These are phyloP conservation scores for Aureobasidium pullulans DNA, from an alignment of 2,329 filamentous ascomycete genomes.

Conservation along the genomic window DNA sequence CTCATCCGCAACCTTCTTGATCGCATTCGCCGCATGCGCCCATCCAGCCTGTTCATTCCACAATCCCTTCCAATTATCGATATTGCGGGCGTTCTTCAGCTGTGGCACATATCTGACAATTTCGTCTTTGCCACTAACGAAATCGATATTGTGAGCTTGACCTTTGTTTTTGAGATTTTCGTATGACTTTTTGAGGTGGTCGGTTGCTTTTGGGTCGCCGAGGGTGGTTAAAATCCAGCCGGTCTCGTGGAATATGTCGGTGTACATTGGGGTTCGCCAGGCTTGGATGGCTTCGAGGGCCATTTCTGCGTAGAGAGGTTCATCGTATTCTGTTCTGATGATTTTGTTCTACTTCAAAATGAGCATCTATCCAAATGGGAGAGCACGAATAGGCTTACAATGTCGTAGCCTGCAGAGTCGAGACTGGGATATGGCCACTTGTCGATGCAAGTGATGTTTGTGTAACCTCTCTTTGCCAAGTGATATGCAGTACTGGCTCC, in stretches of 20 bases:
- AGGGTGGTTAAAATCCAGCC: slow-evolving; percentile 27
- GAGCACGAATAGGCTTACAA: background rate
- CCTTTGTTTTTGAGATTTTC: slow-evolving; percentile 38
- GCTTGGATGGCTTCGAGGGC: slow-evolving; percentile 18
- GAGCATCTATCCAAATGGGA: no score
- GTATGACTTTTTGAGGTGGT: slow-evolving; percentile 16
- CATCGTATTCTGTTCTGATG: slow-evolving; percentile 19
- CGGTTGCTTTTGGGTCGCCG: slow-evolving; percentile 15
- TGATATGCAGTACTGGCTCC: slow-evolving; percentile 13
- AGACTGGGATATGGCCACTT: slow-evolving; percentile 13
- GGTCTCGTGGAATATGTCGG: slow-evolving; percentile 35
- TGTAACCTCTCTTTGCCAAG: slow-evolving; percentile 13
- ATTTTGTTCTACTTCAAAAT: slow-evolving; percentile 16
- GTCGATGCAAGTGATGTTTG: slow-evolving; percentile 12
- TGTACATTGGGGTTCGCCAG: slow-evolving; percentile 16
- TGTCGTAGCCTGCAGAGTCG: slow-evolving; percentile 10
- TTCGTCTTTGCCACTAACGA: slow-evolving; percentile 27
- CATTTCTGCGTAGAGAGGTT: slow-evolving; percentile 18
- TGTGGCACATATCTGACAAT: slow-evolving; percentile 20
- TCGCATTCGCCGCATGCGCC: slow-evolving; percentile 46
- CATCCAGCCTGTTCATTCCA: slow-evolving; percentile 42
- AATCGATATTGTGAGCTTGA: slow-evolving; percentile 29
- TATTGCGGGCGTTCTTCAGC: slow-evolving; percentile 42
- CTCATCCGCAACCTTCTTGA: slow-evolving; percentile 40
- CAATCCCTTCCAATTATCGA: slow-evolving; percentile 46